phyloP scores from a whole-genome alignment of 805 yeast species.

The Candida saitoana region DNA sequence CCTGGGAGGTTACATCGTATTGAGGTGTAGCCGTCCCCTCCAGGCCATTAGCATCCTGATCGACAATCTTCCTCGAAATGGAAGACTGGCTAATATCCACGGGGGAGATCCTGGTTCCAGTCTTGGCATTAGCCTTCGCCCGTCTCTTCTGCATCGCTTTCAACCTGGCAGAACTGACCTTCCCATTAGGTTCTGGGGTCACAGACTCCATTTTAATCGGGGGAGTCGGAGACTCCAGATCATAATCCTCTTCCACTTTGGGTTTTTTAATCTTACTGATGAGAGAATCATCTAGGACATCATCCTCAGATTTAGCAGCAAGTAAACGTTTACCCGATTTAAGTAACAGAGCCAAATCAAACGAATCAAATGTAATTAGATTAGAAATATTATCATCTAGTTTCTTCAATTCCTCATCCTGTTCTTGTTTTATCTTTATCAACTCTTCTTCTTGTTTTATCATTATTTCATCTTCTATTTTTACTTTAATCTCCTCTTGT shows the following conservation, averaged over 20 bases:
- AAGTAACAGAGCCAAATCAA: conserved; percentile 47
- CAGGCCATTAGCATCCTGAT: conserved; percentile 34
- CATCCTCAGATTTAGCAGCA: conserved; percentile 55
- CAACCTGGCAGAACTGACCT: conserved; percentile 59
- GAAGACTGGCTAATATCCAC: conserved; percentile 73
- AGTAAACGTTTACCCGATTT: conserved; percentile 52
- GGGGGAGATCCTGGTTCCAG: conserved; percentile 43
- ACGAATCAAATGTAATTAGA: conserved; percentile 46
- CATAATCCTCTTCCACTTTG: conserved; percentile 6
- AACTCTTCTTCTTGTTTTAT: conserved; percentile 8
- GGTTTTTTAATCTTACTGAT: conserved; percentile 47
- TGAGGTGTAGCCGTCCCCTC: conserved; percentile 24
- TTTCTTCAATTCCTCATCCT: conserved; percentile 40
- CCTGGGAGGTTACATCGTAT: conserved; percentile 69
- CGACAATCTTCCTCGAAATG: conserved; percentile 51
- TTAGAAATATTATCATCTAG: conserved; percentile 37
- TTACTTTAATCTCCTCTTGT: conserved; percentile 9
- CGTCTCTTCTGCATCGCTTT: conserved; percentile 92
- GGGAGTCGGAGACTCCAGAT: conserved; percentile 4
- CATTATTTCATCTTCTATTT: conserved; percentile 16
- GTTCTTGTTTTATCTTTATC: conserved; percentile 31
- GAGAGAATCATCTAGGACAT: conserved; percentile 22
- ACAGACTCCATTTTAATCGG: conserved; percentile 9
- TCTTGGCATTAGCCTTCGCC: conserved; percentile 68
- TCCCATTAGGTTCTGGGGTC: conserved; percentile 16